Conservation (phyloP, 2,329 filamentous ascomycete genomes). For the Zalaria obscura region DNA sequence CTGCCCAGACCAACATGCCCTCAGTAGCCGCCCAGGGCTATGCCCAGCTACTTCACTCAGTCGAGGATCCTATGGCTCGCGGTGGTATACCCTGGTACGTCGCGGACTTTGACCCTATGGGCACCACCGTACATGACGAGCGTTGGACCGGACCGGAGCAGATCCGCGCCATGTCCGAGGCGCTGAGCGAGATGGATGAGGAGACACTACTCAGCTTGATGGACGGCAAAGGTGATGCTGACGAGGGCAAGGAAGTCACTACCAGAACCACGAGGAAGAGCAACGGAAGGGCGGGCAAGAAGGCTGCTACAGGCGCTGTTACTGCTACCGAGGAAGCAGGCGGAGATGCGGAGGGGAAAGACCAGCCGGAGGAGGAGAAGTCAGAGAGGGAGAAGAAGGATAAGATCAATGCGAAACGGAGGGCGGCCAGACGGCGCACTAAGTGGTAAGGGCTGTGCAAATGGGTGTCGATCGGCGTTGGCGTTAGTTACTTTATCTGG, state of each 20-base stretch:
- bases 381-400: conserved; percentile 5
- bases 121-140: conserved; percentile 67
- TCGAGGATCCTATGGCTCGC: conserved; percentile 27
- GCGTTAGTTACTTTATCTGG: too few relatives aligned
- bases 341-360: conserved; percentile 1
- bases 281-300: not conserved
- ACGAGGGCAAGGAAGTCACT: conserved; percentile 2
- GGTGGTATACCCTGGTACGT: conserved; percentile 87
- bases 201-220: conserved; percentile 47
- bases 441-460: too few relatives aligned
- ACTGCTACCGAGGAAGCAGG: not conserved
- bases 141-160: conserved; percentile 60
- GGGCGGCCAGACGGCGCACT: not conserved
- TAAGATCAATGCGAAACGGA: conserved; percentile 7
- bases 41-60: too few relatives aligned
- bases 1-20: conserved; percentile 24
- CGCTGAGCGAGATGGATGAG: conserved; percentile 77
- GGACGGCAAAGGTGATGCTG: not conserved
- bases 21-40: conserved; percentile 1
- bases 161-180: conserved; percentile 60
- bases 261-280: conserved; percentile 1
- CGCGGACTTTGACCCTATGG: conserved; percentile 61
- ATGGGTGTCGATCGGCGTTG: too few relatives aligned
- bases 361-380: conserved; percentile 1
- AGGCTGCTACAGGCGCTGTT: not conserved